Evolutionary conservation across 495 filamentous ascomycete genomes (phyloP).

Genomic region (Saxispiralis lemnorum): DNA sequence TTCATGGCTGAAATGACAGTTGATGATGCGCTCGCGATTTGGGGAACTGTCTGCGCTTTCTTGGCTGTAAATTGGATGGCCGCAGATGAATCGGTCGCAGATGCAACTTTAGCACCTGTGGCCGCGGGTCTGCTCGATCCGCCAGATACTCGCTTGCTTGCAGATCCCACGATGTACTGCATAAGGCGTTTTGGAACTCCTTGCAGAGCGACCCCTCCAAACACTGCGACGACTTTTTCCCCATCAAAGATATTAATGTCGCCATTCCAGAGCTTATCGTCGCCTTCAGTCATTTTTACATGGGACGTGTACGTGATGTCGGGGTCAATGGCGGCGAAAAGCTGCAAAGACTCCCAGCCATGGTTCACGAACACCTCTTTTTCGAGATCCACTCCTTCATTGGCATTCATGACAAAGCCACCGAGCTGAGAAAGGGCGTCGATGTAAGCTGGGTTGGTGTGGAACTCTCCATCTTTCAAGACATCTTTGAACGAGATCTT

Average conservation of each 20-base stretch:
- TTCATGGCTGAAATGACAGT: constrained; percentile 17
- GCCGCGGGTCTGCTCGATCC: neutral
- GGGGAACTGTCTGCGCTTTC: too few species aligned
- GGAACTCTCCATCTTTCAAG: constrained; percentile 42
- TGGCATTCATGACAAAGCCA: constrained; percentile 43
- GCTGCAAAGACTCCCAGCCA: constrained; percentile 59
- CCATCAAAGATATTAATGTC: constrained; percentile 36
- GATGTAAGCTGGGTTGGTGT: constrained; percentile 54
- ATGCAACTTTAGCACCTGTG: too few species aligned
- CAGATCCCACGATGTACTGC: constrained; percentile 9
- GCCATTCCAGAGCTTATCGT: constrained; percentile 30
- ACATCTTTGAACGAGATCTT: constrained; percentile 36
- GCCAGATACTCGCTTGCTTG: constrained; percentile 1
- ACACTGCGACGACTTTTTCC: constrained; percentile 22
- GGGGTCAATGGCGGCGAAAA: constrained; percentile 44
- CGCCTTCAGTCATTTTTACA: constrained; percentile 41
- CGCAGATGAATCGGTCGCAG: too few species aligned
- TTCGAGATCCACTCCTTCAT: constrained; percentile 50
- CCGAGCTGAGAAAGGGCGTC: constrained; percentile 48
- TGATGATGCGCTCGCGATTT: neutral
- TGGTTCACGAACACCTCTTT: constrained; percentile 61
- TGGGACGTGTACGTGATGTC: constrained; percentile 54
- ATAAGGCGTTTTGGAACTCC: constrained; percentile 14
- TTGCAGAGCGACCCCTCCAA: constrained; percentile 15
- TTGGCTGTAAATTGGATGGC: too few species aligned